Evolutionary conservation across 768 basidiomycete genomes (phyloP).

Genomic region (Holtermannia corniformis): DNA sequence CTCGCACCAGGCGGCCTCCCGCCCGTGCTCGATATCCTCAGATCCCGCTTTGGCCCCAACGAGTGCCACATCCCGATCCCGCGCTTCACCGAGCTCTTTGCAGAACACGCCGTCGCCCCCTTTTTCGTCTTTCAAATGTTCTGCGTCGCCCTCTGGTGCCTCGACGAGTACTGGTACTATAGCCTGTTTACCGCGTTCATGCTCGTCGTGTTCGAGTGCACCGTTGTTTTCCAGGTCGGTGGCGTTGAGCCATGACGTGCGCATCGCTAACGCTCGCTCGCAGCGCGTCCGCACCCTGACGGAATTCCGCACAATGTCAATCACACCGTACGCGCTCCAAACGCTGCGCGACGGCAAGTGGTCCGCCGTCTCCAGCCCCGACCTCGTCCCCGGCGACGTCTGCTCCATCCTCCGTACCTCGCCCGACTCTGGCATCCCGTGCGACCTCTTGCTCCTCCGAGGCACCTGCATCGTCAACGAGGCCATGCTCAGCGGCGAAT

Average conservation of each 20-base stretch:
- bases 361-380: conserved; percentile 69
- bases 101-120: conserved; percentile 92
- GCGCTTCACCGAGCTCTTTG: conserved; percentile 80
- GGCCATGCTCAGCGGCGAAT: conserved; percentile 98
- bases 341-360: conserved; percentile 70
- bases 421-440: conserved; percentile 79
- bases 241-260: neutral
- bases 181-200: conserved; percentile 94
- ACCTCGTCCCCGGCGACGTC: conserved; percentile 83
- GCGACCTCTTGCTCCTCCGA: conserved; percentile 81
- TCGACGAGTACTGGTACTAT: conserved; percentile 99
- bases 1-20: conserved; percentile 12
- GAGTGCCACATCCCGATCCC: conserved; percentile 97
- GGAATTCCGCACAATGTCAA: conserved; percentile 95
- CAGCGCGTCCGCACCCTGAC: conserved; percentile 86
- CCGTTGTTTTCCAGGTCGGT: conserved; percentile 92
- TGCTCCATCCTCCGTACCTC: conserved; percentile 56
- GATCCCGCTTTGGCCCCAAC: conserved; percentile 75
- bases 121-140: conserved; percentile 99
- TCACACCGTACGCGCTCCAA: conserved; percentile 78
- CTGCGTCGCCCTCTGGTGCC: conserved; percentile 91
- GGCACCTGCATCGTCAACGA: conserved; percentile 97
- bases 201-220: conserved; percentile 96
- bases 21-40: conserved; percentile 48
- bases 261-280: neutral